Percentiles rank a stretch among this genome's conserved stretches.
Conservation (phyloP, 2,329 filamentous ascomycete species). For the Pseudogymnoascus sp. region DNA sequence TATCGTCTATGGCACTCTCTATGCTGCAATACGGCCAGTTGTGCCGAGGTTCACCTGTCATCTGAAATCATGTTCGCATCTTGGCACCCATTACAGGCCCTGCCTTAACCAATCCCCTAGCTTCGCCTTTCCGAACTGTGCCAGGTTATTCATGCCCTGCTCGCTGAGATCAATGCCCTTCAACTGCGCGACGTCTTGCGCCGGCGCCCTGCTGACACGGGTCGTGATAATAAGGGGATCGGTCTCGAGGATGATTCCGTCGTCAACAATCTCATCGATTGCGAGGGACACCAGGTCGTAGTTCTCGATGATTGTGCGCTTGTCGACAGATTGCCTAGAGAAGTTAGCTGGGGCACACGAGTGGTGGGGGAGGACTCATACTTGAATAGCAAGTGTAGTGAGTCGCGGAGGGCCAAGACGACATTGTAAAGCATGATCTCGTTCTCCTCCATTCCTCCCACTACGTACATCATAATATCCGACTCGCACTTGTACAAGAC, state of each 20-base stretch:
- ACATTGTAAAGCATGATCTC: conserved; percentile 96
- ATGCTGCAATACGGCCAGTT: conserved; percentile 3
- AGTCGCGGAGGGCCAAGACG: conserved; percentile 82
- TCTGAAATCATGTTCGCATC: conserved; percentile 24
- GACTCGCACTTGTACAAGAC: conserved; percentile 98
- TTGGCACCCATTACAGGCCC: conserved; percentile 49
- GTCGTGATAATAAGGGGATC: conserved; percentile 91
- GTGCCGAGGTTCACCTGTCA: not conserved
- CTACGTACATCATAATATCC: conserved; percentile 93
- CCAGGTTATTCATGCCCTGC: conserved; percentile 88
- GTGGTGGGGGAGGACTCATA: conserved; percentile 36
- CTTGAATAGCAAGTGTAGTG: conserved; percentile 88
- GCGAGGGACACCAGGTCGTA: conserved; percentile 92
- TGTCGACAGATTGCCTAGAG: conserved; percentile 83
- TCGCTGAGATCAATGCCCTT: conserved; percentile 94
- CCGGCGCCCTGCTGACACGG: conserved; percentile 84
- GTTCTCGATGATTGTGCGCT: conserved; percentile 96
- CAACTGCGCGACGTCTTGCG: conserved; percentile 78
- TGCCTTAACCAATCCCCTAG: conserved; percentile 85
- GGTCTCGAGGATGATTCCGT: conserved; percentile 94
- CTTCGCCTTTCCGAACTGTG: conserved; percentile 88
- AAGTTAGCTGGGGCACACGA: not conserved
- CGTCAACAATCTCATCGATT: conserved; percentile 91
- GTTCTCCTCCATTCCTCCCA: conserved; percentile 88
- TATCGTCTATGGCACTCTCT: conserved; percentile 3